Evolutionary conservation across 2,329 filamentous ascomycete species (phyloP), one percentile per base, ranked within the genome.

Genomic region (Fusarium sp.): DNA sequence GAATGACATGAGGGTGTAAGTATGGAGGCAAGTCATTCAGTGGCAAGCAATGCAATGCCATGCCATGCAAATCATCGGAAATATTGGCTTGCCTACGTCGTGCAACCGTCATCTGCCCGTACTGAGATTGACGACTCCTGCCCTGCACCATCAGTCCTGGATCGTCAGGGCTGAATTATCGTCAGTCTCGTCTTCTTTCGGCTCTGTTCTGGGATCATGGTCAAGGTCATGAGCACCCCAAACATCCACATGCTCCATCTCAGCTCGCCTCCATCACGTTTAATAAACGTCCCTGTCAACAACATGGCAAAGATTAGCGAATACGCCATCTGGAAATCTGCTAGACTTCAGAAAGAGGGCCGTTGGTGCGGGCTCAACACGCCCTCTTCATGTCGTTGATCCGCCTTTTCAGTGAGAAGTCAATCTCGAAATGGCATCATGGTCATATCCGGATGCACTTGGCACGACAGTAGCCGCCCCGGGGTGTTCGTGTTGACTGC

Each of bases 151-250:
- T 73, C 66, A 73, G 63, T 70, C 72, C 69, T 73, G 60, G 35
- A 70, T 70, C 45, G 22, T 75, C 72, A 73, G 66, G 72, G 66
- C 69, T 73, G 72, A 66, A 47, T 32, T 50, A 35, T 65, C n/a
- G 33, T 22, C 54, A 43, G 60, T 40, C 30, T 65, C 56, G 50
- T 32, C 27, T n/a, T 54, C 65, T 40, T 45, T 63, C 68, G 50
- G 43, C 59, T 40, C 38, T 57, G 12, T 54, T 43, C 56, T 61
- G 33, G 59, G 70, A n/a, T 58, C 30, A 32, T 40, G 27, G 40
- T 50, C 43, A 32, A 38, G 27, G 40, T 50, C 43, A 66, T 63
- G 59, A 63, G 60, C n/a, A 63, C 37, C 61, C 30, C 47, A 56
- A 37, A 43, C 47, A 65, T 61, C 65, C 71, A 60, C 57, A 20